Base-by-base conservation (phyloP, 345 rosid genomes). In the Citrus reticulata region DNA sequence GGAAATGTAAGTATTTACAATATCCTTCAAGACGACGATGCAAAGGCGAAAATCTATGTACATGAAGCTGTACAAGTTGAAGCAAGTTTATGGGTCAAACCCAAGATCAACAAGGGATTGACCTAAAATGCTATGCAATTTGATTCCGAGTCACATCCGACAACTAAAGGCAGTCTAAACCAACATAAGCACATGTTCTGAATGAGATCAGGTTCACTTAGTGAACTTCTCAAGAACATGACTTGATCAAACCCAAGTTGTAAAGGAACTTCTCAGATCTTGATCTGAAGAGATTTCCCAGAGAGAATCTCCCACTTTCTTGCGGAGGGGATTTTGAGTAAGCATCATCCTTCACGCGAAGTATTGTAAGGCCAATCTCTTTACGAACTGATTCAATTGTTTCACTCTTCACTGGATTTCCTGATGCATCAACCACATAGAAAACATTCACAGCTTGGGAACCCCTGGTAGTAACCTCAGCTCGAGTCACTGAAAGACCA, bases 381-480 rank as follows among this genome's bases (percentile, higher is more conserved):
- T 90, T 79, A 25, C 98, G 87, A 34, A 96, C 91, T 4, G 98
- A 87, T 84, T 96, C 97, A 39, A 96, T 88, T 7, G 89, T 90
- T 86, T 89, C 90, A 16, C 86, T 84, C 82, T 86, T 92, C 63
- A 96, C 97, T 6, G 87, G 86, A 74, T 79, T 70, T 68, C 98
- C 97, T 0, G 99, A 88, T 24, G 94, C 87, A 83, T 94, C 99
- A 20, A 89, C 85, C 70, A 96, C 97, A 59, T 88, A 94, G 84
- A 96, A 96, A 3, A 79, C 86, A 67, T 96, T 95, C 84, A 86
- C 87, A 4, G 99, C 99, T 73, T 90, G 92, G 24, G 92, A 88
- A 5, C 92, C 93, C 79, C 90, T 79, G 24, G 98, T 94, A 3
- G 90, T 90, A n/a, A 96, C 94, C 92, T 96, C 98, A 2, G 99